Evolutionary conservation across 371 early-diverging fungal genomes (phyloP).

Genomic region (Mucor circinelloides): DNA sequence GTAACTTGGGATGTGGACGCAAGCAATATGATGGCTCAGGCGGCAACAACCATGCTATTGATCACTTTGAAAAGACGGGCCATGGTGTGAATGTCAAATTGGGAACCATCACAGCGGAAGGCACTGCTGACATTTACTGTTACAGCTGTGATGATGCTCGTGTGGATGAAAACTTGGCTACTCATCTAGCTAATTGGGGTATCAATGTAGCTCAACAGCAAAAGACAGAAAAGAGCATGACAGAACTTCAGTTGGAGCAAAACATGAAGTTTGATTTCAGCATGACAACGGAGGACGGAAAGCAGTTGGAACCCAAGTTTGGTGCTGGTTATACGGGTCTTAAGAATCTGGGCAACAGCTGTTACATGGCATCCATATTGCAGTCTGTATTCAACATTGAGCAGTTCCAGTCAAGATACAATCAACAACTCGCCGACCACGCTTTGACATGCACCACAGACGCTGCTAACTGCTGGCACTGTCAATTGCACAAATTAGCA

Average conservation of each 20-base stretch:
- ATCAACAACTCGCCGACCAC: conserved; percentile 62
- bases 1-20: conserved; percentile 81
- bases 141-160: conserved; percentile 88
- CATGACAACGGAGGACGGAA: conserved; percentile 97
- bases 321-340: conserved; percentile 94
- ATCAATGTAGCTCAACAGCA: conserved; percentile 81
- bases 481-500: conserved; percentile 90
- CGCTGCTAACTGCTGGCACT: conserved; percentile 81
- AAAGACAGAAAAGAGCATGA: conserved; percentile 92
- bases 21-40: conserved; percentile 97
- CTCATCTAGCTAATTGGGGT: conserved; percentile 85
- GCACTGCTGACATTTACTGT: conserved; percentile 94
- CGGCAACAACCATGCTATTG: conserved; percentile 98
- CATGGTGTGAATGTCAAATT: conserved; percentile 91
- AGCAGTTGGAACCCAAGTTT: conserved; percentile 76
- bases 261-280: conserved; percentile 96
- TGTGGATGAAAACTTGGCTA: conserved; percentile 77
- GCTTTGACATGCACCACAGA: conserved; percentile 58
- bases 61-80: conserved; percentile 83
- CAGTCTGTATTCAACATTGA: conserved; percentile 82
- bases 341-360: conserved; percentile 95
- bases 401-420: conserved; percentile 70
- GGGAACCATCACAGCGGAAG: conserved; percentile 98
- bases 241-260: conserved; percentile 95
- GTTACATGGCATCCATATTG: conserved; percentile 94